Base-by-base conservation (phyloP, 768 basidiomycete species). In the Termitomyces sp. region DNA sequence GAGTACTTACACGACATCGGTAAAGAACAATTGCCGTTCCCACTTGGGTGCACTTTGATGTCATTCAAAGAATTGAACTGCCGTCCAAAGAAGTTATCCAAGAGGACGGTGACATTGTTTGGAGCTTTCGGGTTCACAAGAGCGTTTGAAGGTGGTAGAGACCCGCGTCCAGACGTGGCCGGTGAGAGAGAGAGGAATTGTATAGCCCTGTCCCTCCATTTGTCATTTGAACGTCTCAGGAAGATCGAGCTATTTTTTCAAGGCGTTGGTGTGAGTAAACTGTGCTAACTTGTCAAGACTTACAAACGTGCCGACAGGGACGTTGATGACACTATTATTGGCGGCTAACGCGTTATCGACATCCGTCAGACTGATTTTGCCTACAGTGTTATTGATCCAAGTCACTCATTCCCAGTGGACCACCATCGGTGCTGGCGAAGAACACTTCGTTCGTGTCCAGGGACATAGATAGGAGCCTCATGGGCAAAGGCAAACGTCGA, bases 1-100 rank as follows among this genome's bases (percentile, higher is more conserved):
- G 9, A 22, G 53, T 32, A 79, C 84, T 50, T 75, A 91, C 84
- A 77, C 75, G 13, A 79, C 77, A 67, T 94, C 91, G 0, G 91
- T 92, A 73, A 92, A 91, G 74, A 89, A 91, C 2, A 92, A 65
- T 42, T n/a, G n/a, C n/a, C n/a, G n/a, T 83, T 83, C 40, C 85
- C 85, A 63, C 81, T 88, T 1, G 88, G 89, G 56, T 91, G 86
- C 3, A 91, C 76, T 66, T 90, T 91, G 61, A 89, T 78, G 64
- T 94, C 91, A 70, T 92, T 91, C 54, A 93, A 70, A 1, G 91
- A 91, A 73, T 90, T 92, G 75, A 92, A 94, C 65, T 91, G 90
- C 3, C 89, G 78, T 2, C 91, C 91, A 66, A 84, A 89, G 73
- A 81, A 91, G 74, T 92, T 93, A 73, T 92, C 89, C 62, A 93